These are phyloP conservation scores for Hypoxylon subgilvum DNA, from an alignment of 495 filamentous ascomycete genomes.

Conservation along the genomic window DNA sequence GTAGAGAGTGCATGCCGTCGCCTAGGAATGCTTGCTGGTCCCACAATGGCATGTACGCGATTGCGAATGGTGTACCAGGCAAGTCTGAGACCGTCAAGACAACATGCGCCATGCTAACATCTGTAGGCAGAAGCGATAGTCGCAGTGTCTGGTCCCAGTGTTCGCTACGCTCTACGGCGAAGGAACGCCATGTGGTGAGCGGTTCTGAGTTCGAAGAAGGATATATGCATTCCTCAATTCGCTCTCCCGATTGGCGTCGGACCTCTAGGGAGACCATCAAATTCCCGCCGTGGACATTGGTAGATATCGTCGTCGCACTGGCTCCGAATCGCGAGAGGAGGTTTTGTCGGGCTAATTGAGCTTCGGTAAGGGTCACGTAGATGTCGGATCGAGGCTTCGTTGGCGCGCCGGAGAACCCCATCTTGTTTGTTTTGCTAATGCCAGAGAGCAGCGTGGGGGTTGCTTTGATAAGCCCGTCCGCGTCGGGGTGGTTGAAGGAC, in stretches of 20 bases:
- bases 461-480: slow-evolving; percentile 76
- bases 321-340: slow-evolving; percentile 79
- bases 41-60: slow-evolving; percentile 94
- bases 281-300: slow-evolving; percentile 67
- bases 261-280: slow-evolving; percentile 91
- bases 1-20: slow-evolving; percentile 80
- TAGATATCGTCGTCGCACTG: slow-evolving; percentile 72
- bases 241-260: slow-evolving; percentile 73
- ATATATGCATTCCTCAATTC: slow-evolving; percentile 85
- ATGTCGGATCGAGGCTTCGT: slow-evolving; percentile 89
- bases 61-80: slow-evolving; percentile 83
- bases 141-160: slow-evolving; percentile 88
- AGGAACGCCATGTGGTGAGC: slow-evolving; percentile 84
- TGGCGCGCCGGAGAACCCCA: slow-evolving; percentile 94
- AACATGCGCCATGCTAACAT: slow-evolving; percentile 83
- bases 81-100: slow-evolving; percentile 87
- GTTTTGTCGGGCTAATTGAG: slow-evolving; percentile 75
- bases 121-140: slow-evolving; percentile 76
- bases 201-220: slow-evolving; percentile 77
- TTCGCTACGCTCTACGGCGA: slow-evolving; percentile 75
- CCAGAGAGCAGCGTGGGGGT: slow-evolving; percentile 89
- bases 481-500: slow-evolving; percentile 75
- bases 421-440: slow-evolving; percentile 78
- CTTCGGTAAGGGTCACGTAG: slow-evolving; percentile 82
- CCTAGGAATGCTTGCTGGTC: slow-evolving; percentile 86